A percentile compares a stretch with the other conserved stretches of the same genome.
phyloP scores from a whole-genome alignment of 2,329 filamentous ascomycete genomes.

The Triangularia verruculosa region DNA sequence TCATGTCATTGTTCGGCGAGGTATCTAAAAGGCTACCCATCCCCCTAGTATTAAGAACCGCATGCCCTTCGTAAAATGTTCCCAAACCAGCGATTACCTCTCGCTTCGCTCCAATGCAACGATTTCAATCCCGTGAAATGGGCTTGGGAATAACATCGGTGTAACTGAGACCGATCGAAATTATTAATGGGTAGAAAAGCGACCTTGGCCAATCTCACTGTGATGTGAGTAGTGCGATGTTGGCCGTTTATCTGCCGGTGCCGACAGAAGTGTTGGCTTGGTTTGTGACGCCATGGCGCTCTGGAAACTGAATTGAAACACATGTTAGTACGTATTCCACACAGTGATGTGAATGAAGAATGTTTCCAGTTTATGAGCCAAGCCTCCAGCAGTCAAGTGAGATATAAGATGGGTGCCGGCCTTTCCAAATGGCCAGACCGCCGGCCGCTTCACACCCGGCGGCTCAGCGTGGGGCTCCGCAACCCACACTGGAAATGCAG shows the following conservation, averaged over 20 bases:
- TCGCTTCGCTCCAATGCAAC: not conserved
- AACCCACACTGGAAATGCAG: not conserved
- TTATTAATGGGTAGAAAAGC: not conserved
- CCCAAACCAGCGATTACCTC: not conserved
- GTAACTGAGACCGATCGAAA: not conserved
- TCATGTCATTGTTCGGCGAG: not conserved
- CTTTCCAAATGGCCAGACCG: not conserved
- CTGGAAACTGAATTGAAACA: not conserved
- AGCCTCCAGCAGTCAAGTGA: not conserved
- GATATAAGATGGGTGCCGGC: not conserved
- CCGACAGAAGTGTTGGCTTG: not conserved
- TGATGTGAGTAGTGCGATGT: not conserved
- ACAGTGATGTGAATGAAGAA: not conserved
- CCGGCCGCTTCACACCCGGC: not conserved
- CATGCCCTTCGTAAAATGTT: not conserved
- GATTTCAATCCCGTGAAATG: not conserved
- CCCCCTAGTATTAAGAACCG: not conserved
- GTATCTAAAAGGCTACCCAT: not conserved
- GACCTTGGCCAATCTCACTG: not conserved
- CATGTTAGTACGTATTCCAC: not conserved
- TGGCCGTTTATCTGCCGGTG: not conserved
- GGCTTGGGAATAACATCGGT: not conserved
- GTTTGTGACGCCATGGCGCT: conserved; percentile 4
- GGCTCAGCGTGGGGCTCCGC: conserved; percentile 5
- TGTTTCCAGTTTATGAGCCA: not conserved